A percentile compares a stretch with the other conserved stretches of the same genome.
Conservation (phyloP, 805 yeast genomes). For the Starmera caribaea region DNA sequence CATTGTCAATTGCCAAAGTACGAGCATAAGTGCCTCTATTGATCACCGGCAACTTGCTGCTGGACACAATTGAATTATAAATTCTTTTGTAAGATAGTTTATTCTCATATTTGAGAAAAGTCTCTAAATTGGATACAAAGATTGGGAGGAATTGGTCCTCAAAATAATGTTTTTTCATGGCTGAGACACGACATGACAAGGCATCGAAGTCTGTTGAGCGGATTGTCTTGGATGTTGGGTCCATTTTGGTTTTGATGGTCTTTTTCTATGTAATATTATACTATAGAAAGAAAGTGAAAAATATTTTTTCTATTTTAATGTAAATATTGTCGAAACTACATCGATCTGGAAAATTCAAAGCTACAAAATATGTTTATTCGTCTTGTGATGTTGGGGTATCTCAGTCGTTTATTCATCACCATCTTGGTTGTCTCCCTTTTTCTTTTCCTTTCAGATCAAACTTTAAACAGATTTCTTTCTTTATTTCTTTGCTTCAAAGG, state of each 20-base stretch:
- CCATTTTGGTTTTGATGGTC: constrained; percentile 2
- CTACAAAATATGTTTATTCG: neutral
- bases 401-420: no score
- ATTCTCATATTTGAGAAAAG: constrained; percentile 13
- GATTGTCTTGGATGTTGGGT: constrained; percentile 6
- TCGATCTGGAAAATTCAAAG: no score
- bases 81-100: constrained; percentile 12
- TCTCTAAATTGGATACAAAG: constrained; percentile 12
- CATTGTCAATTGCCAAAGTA: constrained; percentile 39
- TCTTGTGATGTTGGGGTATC: neutral
- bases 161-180: constrained; percentile 39
- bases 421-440: no score
- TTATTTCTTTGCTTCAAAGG: constrained; percentile 19
- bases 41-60: constrained; percentile 42
- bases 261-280: neutral
- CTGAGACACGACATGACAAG: constrained; percentile 50
- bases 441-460: no score
- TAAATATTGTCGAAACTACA: no score
- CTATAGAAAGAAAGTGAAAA: no score
- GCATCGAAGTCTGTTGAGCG: constrained; percentile 59
- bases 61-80: constrained; percentile 8
- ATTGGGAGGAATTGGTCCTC: constrained; percentile 22
- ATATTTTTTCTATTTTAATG: no score
- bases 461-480: constrained; percentile 16
- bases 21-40: constrained; percentile 65